These are phyloP conservation scores for Plasmodium vivax DNA, from an alignment of 169 alveolate species.

Conservation along the genomic window DNA sequence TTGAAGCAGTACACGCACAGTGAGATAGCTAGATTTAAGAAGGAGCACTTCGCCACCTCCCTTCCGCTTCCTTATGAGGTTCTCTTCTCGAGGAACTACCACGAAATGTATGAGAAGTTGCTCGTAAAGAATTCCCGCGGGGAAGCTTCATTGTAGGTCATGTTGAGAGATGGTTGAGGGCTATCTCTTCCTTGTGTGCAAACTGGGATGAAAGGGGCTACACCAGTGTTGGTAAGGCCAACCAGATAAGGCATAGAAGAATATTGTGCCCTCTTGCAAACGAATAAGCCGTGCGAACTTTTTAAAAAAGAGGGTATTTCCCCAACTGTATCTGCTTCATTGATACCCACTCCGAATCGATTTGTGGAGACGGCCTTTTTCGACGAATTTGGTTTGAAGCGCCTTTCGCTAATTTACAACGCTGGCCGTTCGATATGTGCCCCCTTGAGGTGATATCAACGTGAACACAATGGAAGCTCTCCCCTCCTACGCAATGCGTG, in stretches of 20 bases:
- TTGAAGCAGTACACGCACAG: constrained; percentile 28
- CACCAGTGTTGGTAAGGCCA: neutral
- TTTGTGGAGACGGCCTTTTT: neutral
- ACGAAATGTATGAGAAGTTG: constrained; percentile 31
- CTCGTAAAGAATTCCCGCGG: neutral
- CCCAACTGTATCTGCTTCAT: neutral
- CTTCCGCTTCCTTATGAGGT: constrained; percentile 9
- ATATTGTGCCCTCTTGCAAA: neutral
- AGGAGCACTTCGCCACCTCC: neutral
- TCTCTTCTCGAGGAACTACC: constrained; percentile 15
- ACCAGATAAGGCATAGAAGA: neutral
- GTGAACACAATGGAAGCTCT: neutral
- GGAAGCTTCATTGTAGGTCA: neutral
- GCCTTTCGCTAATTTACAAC: neutral
- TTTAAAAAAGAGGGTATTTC: neutral
- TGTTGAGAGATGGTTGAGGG: neutral
- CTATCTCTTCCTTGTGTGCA: neutral
- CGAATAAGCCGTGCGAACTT: neutral
- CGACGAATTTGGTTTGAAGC: neutral
- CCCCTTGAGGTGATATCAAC: neutral
- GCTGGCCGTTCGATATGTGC: neutral
- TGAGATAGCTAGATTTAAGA: constrained; percentile 44
- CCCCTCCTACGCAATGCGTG: neutral
- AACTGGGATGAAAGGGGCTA: neutral
- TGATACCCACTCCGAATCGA: neutral